Evolutionary conservation across 305 asterid genomes (phyloP).

Genomic region (Rubia tinctorum): DNA sequence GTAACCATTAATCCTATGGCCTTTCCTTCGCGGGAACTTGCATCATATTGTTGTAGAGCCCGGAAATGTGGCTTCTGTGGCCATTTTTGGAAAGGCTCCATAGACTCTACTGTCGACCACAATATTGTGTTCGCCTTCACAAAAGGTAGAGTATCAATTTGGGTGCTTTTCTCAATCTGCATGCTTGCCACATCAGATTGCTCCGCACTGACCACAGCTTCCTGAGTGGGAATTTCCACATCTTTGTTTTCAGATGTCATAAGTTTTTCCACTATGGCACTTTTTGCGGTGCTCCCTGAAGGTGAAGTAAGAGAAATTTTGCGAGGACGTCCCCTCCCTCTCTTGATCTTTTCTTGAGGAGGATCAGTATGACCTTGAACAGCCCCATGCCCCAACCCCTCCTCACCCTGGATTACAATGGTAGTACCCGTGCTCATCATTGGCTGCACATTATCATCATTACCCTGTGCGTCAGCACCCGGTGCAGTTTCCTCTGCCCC

Average conservation of each 20-base stretch:
- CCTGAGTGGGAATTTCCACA: constrained; percentile 29
- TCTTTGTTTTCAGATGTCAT: constrained; percentile 10
- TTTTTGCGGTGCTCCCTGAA: constrained; percentile 27
- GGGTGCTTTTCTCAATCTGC: constrained; percentile 22
- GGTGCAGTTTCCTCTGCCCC: neutral
- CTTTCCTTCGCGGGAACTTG: constrained; percentile 67
- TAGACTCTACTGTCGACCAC: constrained; percentile 71
- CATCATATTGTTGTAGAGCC: constrained; percentile 47
- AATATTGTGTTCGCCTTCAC: constrained; percentile 39
- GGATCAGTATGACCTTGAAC: neutral
- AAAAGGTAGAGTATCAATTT: constrained; percentile 54
- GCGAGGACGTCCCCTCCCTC: neutral
- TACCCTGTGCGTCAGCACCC: neutral
- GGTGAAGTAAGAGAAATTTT: constrained; percentile 2
- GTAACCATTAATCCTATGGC: constrained; percentile 79
- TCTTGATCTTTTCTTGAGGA: neutral
- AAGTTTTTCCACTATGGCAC: constrained; percentile 25
- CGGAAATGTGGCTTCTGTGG: constrained; percentile 84
- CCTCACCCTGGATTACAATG: no score
- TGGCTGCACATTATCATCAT: neutral
- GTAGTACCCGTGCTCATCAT: neutral
- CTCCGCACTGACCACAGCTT: constrained; percentile 6
- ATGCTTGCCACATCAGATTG: neutral
- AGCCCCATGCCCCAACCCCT: neutral
- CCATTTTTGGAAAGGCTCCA: constrained; percentile 59